A percentile compares a stretch with the other conserved stretches of the same genome.
Conservation (phyloP, 2,329 filamentous ascomycete genomes). For the Claviceps digitariae region DNA sequence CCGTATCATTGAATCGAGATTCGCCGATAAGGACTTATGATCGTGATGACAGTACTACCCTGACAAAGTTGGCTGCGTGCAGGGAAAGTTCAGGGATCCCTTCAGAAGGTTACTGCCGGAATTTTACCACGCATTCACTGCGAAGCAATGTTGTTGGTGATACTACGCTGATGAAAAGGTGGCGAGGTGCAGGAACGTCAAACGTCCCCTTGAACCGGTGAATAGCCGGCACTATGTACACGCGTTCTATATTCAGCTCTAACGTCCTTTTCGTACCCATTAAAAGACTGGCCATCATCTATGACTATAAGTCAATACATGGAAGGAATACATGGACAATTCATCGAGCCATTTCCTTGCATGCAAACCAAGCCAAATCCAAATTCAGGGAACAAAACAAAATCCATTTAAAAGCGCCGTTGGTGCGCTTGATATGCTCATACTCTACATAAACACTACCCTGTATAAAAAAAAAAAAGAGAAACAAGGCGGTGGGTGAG, state of each 20-base stretch:
- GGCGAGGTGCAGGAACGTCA: neutral
- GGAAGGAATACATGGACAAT: neutral
- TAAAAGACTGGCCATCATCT: neutral
- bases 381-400: neutral
- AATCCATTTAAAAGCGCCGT: slow-evolving; percentile 15
- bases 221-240: neutral
- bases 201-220: too few relatives aligned
- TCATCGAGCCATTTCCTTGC: neutral
- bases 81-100: too few relatives aligned
- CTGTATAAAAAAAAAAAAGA: slow-evolving; percentile 5
- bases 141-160: too few relatives aligned
- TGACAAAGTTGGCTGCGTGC: too few relatives aligned
- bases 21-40: too few relatives aligned
- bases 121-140: too few relatives aligned
- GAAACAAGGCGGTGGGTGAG: slow-evolving; percentile 4
- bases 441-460: slow-evolving; percentile 16
- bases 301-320: neutral
- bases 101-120: too few relatives aligned
- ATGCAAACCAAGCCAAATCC: neutral
- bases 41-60: too few relatives aligned
- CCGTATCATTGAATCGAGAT: too few relatives aligned
- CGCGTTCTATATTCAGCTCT: neutral
- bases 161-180: too few relatives aligned
- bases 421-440: slow-evolving; percentile 17
- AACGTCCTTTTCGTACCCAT: neutral